Evolutionary conservation across 306 rosid species (phyloP), one percentile per base, ranked within the genome.

Genomic region (Quercus parvula): DNA sequence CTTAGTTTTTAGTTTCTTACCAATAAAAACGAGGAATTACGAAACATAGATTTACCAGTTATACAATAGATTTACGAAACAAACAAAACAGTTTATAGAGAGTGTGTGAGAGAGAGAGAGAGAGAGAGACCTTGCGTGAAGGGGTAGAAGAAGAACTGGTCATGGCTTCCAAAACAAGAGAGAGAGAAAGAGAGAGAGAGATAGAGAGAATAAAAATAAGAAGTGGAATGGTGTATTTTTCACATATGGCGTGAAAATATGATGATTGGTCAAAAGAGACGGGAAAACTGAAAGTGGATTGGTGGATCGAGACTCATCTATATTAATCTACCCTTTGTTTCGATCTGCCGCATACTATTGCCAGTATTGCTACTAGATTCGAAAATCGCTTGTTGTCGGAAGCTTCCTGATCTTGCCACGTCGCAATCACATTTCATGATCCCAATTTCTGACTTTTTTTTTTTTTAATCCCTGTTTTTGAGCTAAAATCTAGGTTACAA

Each of bases 41-140:
- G 51, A 15, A 35, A 41, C 46, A 41, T 10, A 67, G 17, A 35
- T 35, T 35, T 2, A n/a, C 25, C 46, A 41, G 46, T 41, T 41
- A 41, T 41, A 41, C 46, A 41, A 41, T 0, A 41, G 46, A 41
- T 41, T 41, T 8, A 41, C 12, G 46, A 41, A 41, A 8, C 11
- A 41, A 8, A 41, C 46, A 41, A 15, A 0, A 4, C 41, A 19
- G n/a, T 49, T 49, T 0, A 13, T 10, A 56, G 6, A 33, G 24
- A n/a, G 3, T 24, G 24, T 9, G 13, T 6, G 27, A 41, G 54
- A 59, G 70, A 73, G 35, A 59, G 70, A 73, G 70, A 73, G 35
- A 54, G 41, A 31, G 44, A 66, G 33, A n/a, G 76, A 71, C 77
- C 72, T 71, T 75, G 33, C 59, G 76, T 49, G 76, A 72, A 72